Evolutionary conservation across 2,329 filamentous ascomycete species (phyloP), one percentile per base, ranked within the genome.

Genomic region (Cladobotryum mycophilum): DNA sequence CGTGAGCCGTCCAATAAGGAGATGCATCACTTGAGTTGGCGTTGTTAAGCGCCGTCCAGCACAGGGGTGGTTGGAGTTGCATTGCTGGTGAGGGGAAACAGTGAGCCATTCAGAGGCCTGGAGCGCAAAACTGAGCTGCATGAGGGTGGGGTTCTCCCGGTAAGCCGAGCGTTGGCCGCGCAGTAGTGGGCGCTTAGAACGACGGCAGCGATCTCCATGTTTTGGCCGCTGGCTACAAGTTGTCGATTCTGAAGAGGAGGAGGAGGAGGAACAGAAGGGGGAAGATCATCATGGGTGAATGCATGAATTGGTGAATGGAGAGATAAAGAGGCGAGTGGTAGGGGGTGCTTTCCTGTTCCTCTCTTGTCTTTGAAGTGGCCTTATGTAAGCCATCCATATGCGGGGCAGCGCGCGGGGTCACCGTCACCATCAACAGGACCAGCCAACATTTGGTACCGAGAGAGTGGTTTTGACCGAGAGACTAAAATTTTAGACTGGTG

Each of bases 1-100:
- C 14, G 25, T 33, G 13, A 14, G 5, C 50, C 18, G 41, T 35
- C 50, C 50, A 52, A 52, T 52, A 11, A n/a, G 45, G 43, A 8
- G 41, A 20, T 45, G 45, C 41, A 52, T 52, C 50, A 52, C 50
- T 48, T 52, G 50, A 41, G 45, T 52, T 45, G 50, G 50, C 36
- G n/a, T 48, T 18, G 13, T 37, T 48, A 52, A 48, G 50, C 50
- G 50, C 50, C 43, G 45, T 6, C 6, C 6, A 30, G 25, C 25
- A 30, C 25, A 41, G 49, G 49, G 40, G 47, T 33, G 49, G 37
- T 44, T 47, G 40, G 25, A 36, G 35, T 33, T 41, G 18, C 45
- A 37, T 33, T 30, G 41, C 47, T 41, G 47, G 35, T 52, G 49
- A 41, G 47, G 41, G 49, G 45, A 47, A 45, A 45, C 49, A 41